A percentile compares a stretch with the other conserved stretches of the same genome.
Conservation (phyloP, 139 green algal species). For the Chlorella sp. region DNA sequence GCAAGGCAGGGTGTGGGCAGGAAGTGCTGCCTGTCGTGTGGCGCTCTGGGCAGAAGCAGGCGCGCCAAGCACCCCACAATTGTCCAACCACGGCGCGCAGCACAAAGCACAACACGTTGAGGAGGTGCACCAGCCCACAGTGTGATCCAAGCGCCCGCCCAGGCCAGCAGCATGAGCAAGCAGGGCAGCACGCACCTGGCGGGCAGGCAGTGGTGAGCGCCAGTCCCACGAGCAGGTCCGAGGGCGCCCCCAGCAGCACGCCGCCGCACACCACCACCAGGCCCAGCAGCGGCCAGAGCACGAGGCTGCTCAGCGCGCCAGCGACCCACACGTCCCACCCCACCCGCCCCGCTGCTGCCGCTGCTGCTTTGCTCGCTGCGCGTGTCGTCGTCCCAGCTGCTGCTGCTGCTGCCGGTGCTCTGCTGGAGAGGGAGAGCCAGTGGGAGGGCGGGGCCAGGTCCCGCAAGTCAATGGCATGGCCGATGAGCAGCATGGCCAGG, state of each 20-base stretch:
- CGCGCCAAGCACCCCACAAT: no score
- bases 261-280: neutral
- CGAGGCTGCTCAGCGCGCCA: neutral
- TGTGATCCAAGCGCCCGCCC: no score
- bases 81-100: no score
- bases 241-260: neutral
- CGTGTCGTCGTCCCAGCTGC: neutral
- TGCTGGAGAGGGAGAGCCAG: no score
- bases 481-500: constrained; percentile 2
- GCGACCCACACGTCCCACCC: neutral
- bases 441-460: neutral
- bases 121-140: no score
- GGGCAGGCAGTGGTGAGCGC: neutral
- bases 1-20: no score
- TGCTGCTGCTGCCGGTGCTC: neutral
- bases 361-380: neutral
- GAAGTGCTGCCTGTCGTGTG: no score
- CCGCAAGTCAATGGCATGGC: neutral
- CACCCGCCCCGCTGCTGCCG: neutral
- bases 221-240: neutral
- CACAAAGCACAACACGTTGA: no score
- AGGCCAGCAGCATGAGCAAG: no score
- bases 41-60: no score
- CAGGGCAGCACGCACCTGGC: no score
- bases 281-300: neutral